Conservation (phyloP, 1,284 basidiomycete species). For the Trametes pubescens region DNA sequence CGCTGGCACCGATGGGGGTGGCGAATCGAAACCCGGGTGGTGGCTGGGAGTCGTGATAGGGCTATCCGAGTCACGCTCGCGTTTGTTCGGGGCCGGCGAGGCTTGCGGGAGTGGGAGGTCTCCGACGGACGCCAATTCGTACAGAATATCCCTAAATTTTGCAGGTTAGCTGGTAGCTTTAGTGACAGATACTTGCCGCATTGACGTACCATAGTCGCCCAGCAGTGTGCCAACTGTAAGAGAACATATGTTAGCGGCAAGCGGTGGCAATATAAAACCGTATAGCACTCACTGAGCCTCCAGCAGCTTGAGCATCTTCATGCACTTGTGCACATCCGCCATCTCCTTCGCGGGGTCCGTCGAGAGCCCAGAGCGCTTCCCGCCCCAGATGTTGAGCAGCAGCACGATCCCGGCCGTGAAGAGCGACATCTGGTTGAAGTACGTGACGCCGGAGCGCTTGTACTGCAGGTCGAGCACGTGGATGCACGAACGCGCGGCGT, state of each 20-base stretch:
- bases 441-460: conserved; percentile 36
- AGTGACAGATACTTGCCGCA: background rate
- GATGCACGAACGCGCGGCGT: conserved; percentile 65
- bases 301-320: conserved; percentile 61
- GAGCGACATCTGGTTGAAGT: conserved; percentile 48
- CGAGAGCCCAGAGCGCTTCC: conserved; percentile 63
- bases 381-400: conserved; percentile 78
- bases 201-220: conserved; percentile 52
- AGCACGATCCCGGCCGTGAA: conserved; percentile 76
- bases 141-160: conserved; percentile 67
- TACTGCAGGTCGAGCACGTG: conserved; percentile 59
- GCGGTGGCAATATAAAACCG: background rate
- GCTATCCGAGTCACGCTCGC: conserved; percentile 65
- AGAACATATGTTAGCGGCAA: background rate
- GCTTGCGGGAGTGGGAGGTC: conserved; percentile 68
- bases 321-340: conserved; percentile 75
- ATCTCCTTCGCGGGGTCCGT: conserved; percentile 68
- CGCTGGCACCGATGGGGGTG: conserved; percentile 3
- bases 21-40: conserved; percentile 10
- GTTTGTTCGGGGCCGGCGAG: conserved; percentile 58
- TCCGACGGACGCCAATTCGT: conserved; percentile 71
- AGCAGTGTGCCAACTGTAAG: conserved; percentile 55
- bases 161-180: background rate
- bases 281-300: conserved; percentile 54
- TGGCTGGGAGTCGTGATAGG: conserved; percentile 30